Evolutionary conservation across 495 filamentous ascomycete genomes (phyloP), one percentile per base, ranked within the genome.

Genomic region (Thermothielavioides terrestris): DNA sequence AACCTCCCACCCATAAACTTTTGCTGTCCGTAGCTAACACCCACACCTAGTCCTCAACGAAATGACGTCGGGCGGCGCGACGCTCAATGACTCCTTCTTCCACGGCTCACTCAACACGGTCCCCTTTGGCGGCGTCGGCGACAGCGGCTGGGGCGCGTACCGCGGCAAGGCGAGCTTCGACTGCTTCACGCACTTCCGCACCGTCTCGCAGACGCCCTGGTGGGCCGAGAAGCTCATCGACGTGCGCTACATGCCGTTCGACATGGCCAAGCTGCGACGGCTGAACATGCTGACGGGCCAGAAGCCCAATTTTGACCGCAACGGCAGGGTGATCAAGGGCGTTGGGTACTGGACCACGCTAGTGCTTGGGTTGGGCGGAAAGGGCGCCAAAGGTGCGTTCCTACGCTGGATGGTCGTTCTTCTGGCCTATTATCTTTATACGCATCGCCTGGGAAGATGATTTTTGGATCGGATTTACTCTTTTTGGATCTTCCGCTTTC

Each of bases 111-210:
- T 94, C 54, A 78, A 82, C 18, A 88, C 82, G 8, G 70, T 95
- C 4, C 73, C 87, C 43, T 96, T 98, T 61, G 92, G 92, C 53
- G 91, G 91, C 59, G 85, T 98, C 26, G 92, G 92, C 49, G 80
- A 87, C 56, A 86, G 81, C 50, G 91, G 92, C 48, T 75, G 77
- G 57, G 92, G 92, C 44, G 74, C 80, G 9, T 96, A 96, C 72
- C 81, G 86, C 57, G 92, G 92, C 51, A 79, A 80, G 63, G 74
- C 85, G 40, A 84, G 80, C 42, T 95, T 94, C 70, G 89, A 96
- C 56, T 76, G 74, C 63, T 98, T 94, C 72, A 82, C 80, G 22
- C 86, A 96, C 70, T 76, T 81, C 20, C 82, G 90, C 45, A 78
- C 80, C 50, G 71, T 94, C 49, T 83, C 82, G 42, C 79, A 73